Base-by-base conservation (phyloP, 371 early-diverging fungal species). In the Mortierella sp. region DNA sequence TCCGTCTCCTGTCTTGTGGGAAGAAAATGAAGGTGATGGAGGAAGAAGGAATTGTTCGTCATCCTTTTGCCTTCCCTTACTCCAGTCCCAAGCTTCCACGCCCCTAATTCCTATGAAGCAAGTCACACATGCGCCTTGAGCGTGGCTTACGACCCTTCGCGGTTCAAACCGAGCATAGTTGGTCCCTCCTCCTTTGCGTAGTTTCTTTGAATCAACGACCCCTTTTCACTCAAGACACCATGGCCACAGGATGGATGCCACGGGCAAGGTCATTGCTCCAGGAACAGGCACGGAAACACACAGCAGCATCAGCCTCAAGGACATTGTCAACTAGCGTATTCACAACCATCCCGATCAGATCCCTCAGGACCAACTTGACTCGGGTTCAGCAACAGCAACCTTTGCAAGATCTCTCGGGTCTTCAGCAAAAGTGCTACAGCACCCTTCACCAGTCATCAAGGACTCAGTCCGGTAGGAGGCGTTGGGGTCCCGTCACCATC, bases 401-500 rank as follows among this genome's bases (percentile, higher is more conserved):
- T 8, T 21, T 24, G 42, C 68, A 38, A 38, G 68, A 42, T 68
- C 38, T 42, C 68, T 68, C 68, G 34, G 7, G 68, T 2, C 24
- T 21, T 21, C 24, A 24, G 14, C 68, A 68, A 68, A 68, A 68
- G 68, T 55, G 38, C 14, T 82, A 86, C 58, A 79, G 72, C 26
- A 77, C 78, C 45, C 52, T 86, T 14, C 86, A 82, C 71, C 82
- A 77, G 48, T 73, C 78, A 0, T 57, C 86, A 70, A 77, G 75
- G 68, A 75, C 80, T 3, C 77, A 77, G 38, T 82, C 82, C 21
- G 86, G 86, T 5, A 28, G 82, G 47, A 71, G 78, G 52, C 82
- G 80, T 11, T 86, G 86, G 86, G 72, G 77, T 0, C 86, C 86
- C 88, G 19, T 91, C 89, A 60, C 92, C 83, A 50, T 88, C 78